Evolutionary conservation across 129 eudicot genomes (phyloP), one percentile per base, ranked within the genome.

Genomic region (Tanacetum coccineum): DNA sequence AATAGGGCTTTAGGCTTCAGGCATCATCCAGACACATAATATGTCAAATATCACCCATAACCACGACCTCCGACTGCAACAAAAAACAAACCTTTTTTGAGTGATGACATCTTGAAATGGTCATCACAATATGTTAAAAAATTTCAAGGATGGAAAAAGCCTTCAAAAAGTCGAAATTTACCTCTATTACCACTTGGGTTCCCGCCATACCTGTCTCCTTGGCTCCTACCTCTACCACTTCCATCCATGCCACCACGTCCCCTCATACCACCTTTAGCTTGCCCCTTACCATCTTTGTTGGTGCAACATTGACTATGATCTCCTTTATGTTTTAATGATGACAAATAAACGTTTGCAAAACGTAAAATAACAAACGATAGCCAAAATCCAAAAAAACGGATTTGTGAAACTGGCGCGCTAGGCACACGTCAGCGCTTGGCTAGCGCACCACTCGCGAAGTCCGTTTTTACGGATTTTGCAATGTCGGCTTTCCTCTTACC

Each of bases 21-120:
- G 9, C 10, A 0, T 36, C 18, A 26, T 25, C 39, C 20, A 36
- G 12, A 12, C 20, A 50, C 76, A 6, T 11, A 9, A 47, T 25
- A 3, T 1, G 22, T 32, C 42, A 36, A 36, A 26, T 45, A 69
- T 78, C 73, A 82, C 44, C 87, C 83, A 39, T 67, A 83, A 18
- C 81, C 83, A 54, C 81, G 87, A 6, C 83, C 83, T 59, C 83
- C 87, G 61, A 78, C 86, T 82, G 73, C n/a, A n/a, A n/a, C n/a
- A 73, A 68, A 70, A 67, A 2, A 10, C 11, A 39, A 62, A 26
- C 13, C n/a, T n/a, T n/a, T n/a, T n/a, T n/a, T 64, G 21, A 25
- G 9, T 36, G n/a, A n/a, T 72, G 54, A 20, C 4, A 45, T 54
- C 1, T 25, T 4, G 1, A n/a, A 36, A 53, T 4, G 13, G 30